phyloP scores from a whole-genome alignment of 352 stramenopile species.

The Pythium chondricola region DNA sequence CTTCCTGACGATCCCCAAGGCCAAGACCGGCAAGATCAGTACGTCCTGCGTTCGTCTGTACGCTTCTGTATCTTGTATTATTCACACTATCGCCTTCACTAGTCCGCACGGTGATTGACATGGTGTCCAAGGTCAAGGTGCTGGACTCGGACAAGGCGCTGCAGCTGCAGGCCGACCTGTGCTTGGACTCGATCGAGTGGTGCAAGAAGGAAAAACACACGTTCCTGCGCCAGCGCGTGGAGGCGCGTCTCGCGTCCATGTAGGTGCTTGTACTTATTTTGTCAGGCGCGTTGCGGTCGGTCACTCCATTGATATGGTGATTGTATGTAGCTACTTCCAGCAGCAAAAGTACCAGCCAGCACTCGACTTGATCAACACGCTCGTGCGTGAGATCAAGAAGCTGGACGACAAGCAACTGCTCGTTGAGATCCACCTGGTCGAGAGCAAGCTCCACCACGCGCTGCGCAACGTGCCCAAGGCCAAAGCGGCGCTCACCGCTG shows the following conservation, averaged over 20 bases:
- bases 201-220: constrained; percentile 92
- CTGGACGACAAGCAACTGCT: constrained; percentile 99
- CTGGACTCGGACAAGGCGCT: constrained; percentile 88
- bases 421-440: constrained; percentile 98
- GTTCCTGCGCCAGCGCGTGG: constrained; percentile 98
- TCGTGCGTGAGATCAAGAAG: constrained; percentile 98
- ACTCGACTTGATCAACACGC: constrained; percentile 90
- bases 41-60: constrained; percentile 8
- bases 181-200: constrained; percentile 93
- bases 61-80: neutral
- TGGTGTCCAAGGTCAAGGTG: constrained; percentile 90
- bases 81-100: neutral
- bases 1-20: constrained; percentile 94
- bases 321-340: constrained; percentile 68
- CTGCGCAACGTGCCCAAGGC: constrained; percentile 96
- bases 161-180: constrained; percentile 93
- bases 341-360: constrained; percentile 90
- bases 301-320: too few relatives aligned
- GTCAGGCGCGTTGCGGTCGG: constrained; percentile 7
- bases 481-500: constrained; percentile 95
- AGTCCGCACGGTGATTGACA: constrained; percentile 97
- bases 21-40: constrained; percentile 98
- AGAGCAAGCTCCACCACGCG: constrained; percentile 97
- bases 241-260: constrained; percentile 92
- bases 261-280: constrained; percentile 12